A percentile compares a stretch with the other conserved stretches of the same genome.
phyloP scores from a whole-genome alignment of 176 grass and related monocot species.

The Rhynchospora pubera region DNA sequence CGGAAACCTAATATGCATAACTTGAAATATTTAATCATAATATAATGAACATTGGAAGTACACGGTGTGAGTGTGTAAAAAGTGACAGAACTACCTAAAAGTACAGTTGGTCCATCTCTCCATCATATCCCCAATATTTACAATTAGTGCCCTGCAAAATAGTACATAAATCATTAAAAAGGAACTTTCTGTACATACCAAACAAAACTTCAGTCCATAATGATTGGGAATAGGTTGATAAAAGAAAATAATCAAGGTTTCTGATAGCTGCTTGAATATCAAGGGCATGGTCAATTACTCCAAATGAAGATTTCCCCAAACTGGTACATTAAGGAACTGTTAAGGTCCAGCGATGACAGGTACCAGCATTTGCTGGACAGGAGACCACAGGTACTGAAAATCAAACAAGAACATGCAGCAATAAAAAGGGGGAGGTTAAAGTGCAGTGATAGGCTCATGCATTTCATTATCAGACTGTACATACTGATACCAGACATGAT shows the following conservation, averaged over 20 bases:
- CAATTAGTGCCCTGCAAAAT: constrained; percentile 46
- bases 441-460: neutral
- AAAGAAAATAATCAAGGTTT: neutral
- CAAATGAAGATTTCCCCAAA: neutral
- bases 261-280: neutral
- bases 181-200: neutral
- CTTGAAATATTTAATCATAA: neutral
- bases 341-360: neutral
- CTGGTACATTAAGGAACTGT: neutral
- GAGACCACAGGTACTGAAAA: too few species aligned
- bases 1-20: neutral
- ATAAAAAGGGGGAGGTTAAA: neutral
- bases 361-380: neutral
- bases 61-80: neutral
- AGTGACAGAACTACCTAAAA: constrained; percentile 45
- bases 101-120: constrained; percentile 86
- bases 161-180: neutral
- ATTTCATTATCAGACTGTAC: neutral
- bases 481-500: neutral
- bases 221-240: neutral
- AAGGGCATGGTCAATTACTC: neutral
- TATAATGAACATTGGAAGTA: neutral
- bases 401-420: too few species aligned
- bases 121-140: constrained; percentile 80
- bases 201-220: neutral